Evolutionary conservation across 2,329 filamentous ascomycete genomes (phyloP).

Genomic region (Plectosphaerella sp.): DNA sequence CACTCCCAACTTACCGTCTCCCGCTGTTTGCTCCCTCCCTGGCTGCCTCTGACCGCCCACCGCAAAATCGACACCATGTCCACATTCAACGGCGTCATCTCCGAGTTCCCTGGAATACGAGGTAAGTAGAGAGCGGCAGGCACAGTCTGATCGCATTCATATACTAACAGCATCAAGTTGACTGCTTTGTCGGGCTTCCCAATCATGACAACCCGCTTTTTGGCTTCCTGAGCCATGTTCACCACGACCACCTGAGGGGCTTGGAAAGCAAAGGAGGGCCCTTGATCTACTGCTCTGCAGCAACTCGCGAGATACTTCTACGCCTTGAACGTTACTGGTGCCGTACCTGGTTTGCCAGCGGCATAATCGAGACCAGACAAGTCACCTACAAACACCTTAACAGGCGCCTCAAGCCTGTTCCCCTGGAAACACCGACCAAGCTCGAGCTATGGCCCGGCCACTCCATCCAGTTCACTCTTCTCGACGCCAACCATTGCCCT

Average conservation of each 20-base stretch:
- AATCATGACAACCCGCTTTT: constrained; percentile 61
- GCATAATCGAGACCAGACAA: constrained; percentile 69
- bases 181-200: constrained; percentile 67
- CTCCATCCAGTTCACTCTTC: constrained; percentile 73
- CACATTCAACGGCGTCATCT: constrained; percentile 67
- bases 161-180: constrained; percentile 47
- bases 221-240: constrained; percentile 88
- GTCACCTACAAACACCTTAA: constrained; percentile 75
- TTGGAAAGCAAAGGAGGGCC: constrained; percentile 72
- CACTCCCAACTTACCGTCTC: too few species aligned
- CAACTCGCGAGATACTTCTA: constrained; percentile 76
- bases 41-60: background rate
- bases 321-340: constrained; percentile 74
- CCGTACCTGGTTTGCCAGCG: constrained; percentile 75
- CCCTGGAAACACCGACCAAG: constrained; percentile 71
- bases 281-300: constrained; percentile 86
- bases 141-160: background rate
- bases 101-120: constrained; percentile 76
- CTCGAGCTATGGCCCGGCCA: constrained; percentile 69
- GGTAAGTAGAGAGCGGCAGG: constrained; percentile 34
- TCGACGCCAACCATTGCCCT: constrained; percentile 89
- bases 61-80: constrained; percentile 53
- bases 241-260: constrained; percentile 83
- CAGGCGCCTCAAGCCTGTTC: constrained; percentile 74
- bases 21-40: too few species aligned